A percentile compares a stretch with the other conserved stretches of the same genome.
Conservation (phyloP, 2,329 filamentous ascomycete species). For the Sclerotinia spermophila region DNA sequence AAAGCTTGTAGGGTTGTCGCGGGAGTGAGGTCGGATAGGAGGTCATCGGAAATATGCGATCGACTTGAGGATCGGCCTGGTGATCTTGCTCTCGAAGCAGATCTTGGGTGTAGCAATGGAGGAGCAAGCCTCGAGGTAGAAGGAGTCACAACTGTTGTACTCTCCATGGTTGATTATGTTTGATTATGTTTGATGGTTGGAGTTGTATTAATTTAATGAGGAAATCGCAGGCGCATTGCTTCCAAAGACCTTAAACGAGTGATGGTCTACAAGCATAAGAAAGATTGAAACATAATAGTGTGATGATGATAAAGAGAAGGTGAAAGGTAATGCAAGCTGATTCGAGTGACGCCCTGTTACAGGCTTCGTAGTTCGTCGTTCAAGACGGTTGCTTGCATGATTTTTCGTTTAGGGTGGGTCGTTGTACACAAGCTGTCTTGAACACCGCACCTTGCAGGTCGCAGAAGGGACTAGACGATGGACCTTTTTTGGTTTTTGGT, state of each 20-base stretch:
- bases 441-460: constrained; percentile 10
- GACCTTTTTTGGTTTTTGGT: too few relatives aligned
- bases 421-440: constrained; percentile 15
- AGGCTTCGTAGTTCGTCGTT: constrained; percentile 11
- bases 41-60: constrained; percentile 46
- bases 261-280: constrained; percentile 12
- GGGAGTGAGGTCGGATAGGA: constrained; percentile 60
- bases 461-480: not conserved
- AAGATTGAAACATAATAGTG: constrained; percentile 8
- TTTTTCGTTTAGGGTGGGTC: constrained; percentile 16
- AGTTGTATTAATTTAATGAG: not conserved
- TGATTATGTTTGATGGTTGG: constrained; percentile 20
- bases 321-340: constrained; percentile 17
- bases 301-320: not conserved
- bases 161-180: constrained; percentile 26
- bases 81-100: constrained; percentile 24
- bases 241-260: constrained; percentile 18
- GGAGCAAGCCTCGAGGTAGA: constrained; percentile 28
- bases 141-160: constrained; percentile 25
- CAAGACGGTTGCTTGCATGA: constrained; percentile 19
- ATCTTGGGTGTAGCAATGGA: constrained; percentile 23
- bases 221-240: constrained; percentile 25
- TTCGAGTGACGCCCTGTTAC: constrained; percentile 18
- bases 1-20: constrained; percentile 59
- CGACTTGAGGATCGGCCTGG: constrained; percentile 29